phyloP scores from a whole-genome alignment of 768 basidiomycete genomes.

The Trametes cubensis region DNA sequence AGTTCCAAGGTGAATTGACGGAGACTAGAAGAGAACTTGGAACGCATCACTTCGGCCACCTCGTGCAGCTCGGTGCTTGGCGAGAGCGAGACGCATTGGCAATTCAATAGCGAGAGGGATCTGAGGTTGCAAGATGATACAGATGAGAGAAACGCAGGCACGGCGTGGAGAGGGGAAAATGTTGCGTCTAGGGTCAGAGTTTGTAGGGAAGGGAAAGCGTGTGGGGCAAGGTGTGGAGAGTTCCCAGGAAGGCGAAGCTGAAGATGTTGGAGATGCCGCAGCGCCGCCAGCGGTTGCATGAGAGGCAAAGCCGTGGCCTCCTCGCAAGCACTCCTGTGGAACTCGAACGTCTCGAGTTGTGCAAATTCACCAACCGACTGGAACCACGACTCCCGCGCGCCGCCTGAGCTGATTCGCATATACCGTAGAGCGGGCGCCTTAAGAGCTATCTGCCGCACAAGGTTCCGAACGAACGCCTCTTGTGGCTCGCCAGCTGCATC shows the following conservation, averaged over 20 bases:
- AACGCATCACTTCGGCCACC: constrained; percentile 6
- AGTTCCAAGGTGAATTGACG: constrained; percentile 7
- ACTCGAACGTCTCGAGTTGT: constrained; percentile 10
- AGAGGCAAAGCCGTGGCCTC: background rate
- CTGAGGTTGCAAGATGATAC: constrained; percentile 7
- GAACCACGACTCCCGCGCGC: constrained; percentile 10
- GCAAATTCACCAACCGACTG: background rate
- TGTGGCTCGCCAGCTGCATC: background rate
- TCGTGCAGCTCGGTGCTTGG: constrained; percentile 1
- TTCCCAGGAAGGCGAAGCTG: constrained; percentile 2
- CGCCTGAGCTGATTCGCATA: constrained; percentile 7
- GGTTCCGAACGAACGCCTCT: constrained; percentile 6
- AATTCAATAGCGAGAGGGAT: constrained; percentile 6
- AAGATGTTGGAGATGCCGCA: constrained; percentile 8
- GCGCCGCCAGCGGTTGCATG: background rate
- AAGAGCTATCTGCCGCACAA: background rate
- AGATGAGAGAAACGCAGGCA: constrained; percentile 8
- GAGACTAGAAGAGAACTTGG: constrained; percentile 3
- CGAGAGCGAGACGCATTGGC: constrained; percentile 4
- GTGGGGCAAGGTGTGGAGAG: background rate
- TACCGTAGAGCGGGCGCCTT: constrained; percentile 14
- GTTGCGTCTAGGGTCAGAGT: constrained; percentile 18
- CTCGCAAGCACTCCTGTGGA: background rate
- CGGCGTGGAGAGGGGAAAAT: background rate
- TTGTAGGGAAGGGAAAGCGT: constrained; percentile 11